Base-by-base conservation (phyloP, 2,329 filamentous ascomycete species). In the Venturia nashicola region DNA sequence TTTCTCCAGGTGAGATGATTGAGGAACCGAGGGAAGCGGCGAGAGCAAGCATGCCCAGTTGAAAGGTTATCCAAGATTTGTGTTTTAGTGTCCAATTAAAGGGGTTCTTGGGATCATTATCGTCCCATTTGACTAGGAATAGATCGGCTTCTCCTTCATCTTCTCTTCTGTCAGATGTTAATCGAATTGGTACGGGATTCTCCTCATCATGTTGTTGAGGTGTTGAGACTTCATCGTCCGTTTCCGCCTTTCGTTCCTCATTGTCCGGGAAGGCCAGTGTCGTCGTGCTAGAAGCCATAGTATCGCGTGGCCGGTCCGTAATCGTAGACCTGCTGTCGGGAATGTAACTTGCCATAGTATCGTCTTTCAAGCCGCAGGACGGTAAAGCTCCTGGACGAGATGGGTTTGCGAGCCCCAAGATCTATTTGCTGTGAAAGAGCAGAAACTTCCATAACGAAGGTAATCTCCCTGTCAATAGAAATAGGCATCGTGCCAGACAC, bases 1-100 rank as follows among this genome's bases (percentile, higher is more conserved):
- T 20, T 0, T 83, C 84, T 5, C 83, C 86, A 0, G 85, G 78
- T 1, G 84, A 83, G 71, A 86, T 88, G 67, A 81, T 73, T 18
- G 78, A 77, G 64, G 78, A 80, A 8, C 79, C 78, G 75, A 77
- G 68, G 1, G 74, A 73, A 5, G 61, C 43, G 2, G 46, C 59
- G 27, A 83, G 76, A 2, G 78, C 81, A 27, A 84, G 76, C 3
- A 76, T 67, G 0, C 80, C 79, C 2, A 85, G 75, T 1, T 83
- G 70, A 3, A 68, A 68, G 2, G 83, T 74, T 36, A 78, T 78
- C 1, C 74, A 68, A 68, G 77, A 77, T 70, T 82, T 84, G 67
- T 75, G 76, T 7, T 65, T 65, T 0, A 68, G 67, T 1, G 77
- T 68, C 84, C 84, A 88, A 70, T 88, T 88, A 66, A 80, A 73